Evolutionary conservation across 2,329 filamentous ascomycete species (phyloP).

Genomic region (Alternaria solani): DNA sequence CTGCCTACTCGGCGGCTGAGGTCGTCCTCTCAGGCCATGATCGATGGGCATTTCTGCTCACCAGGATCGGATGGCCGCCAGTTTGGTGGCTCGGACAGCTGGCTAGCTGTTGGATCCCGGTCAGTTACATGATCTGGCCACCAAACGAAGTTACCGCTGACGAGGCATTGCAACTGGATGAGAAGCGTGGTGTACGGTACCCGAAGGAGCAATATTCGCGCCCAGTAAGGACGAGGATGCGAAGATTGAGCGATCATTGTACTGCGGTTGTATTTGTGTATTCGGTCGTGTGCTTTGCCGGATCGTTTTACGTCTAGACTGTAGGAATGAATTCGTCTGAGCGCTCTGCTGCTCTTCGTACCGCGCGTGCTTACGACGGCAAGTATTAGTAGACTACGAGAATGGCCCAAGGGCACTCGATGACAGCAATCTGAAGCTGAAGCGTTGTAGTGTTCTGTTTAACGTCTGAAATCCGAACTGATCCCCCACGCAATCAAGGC

Average conservation of each 20-base stretch:
- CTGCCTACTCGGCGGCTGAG: neutral
- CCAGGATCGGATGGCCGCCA: slow-evolving; percentile 5
- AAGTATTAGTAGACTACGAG: neutral
- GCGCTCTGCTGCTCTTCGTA: neutral
- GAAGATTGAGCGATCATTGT: neutral
- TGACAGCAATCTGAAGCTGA: neutral
- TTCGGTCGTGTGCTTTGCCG: neutral
- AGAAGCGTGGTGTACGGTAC: neutral
- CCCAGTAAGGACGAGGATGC: neutral
- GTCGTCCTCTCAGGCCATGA: neutral
- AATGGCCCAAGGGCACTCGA: neutral
- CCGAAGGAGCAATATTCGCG: slow-evolving; percentile 1
- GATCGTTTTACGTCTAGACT: neutral
- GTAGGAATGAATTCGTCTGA: neutral
- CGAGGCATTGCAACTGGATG: neutral
- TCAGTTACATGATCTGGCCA: neutral
- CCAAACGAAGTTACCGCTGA: neutral
- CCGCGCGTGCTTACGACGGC: neutral
- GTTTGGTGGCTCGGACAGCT: slow-evolving; percentile 6
- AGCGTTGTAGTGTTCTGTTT: neutral
- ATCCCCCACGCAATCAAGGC: too few species aligned
- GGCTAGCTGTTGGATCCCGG: neutral
- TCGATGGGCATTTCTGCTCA: neutral
- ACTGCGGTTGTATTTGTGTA: neutral
- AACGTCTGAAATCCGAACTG: too few species aligned